Conservation (phyloP, 352 stramenopile species). For the Phytophthora sp. region DNA sequence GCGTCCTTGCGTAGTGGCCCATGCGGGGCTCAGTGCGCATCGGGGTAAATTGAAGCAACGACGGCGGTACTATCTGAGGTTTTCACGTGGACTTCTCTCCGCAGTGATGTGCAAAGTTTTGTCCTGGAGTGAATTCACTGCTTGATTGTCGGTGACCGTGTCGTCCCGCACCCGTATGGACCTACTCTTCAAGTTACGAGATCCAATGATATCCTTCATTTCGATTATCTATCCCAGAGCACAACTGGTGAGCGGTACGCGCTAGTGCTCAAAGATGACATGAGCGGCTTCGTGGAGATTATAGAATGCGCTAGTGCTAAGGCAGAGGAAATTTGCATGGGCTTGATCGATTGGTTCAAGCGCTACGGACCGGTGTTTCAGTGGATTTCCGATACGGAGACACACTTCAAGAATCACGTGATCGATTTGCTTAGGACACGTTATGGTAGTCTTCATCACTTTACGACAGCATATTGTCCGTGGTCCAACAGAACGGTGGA, state of each 20-base stretch:
- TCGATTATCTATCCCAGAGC: constrained; percentile 39
- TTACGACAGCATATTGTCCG: background rate
- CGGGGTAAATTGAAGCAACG: constrained; percentile 30
- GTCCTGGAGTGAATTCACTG: constrained; percentile 27
- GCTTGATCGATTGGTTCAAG: constrained; percentile 1
- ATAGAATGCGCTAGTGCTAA: constrained; percentile 14
- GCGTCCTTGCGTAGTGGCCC: constrained; percentile 29
- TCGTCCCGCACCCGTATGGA: constrained; percentile 20
- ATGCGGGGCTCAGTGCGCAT: constrained; percentile 29
- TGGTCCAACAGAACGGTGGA: constrained; percentile 3
- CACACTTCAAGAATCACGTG: constrained; percentile 1
- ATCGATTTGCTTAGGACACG: background rate
- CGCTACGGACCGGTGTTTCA: background rate
- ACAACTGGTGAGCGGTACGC: constrained; percentile 25
- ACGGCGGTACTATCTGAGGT: background rate
- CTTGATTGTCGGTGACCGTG: background rate
- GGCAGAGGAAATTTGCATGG: background rate
- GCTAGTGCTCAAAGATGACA: constrained; percentile 38
- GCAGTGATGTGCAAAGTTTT: constrained; percentile 15
- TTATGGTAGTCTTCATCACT: background rate
- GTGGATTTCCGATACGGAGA: background rate
- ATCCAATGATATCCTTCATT: constrained; percentile 46
- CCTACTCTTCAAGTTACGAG: constrained; percentile 23
- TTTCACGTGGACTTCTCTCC: constrained; percentile 24
- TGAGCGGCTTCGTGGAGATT: constrained; percentile 37